Base-by-base conservation (phyloP, 164 flowering plant species). In the Houttuynia cordata region DNA sequence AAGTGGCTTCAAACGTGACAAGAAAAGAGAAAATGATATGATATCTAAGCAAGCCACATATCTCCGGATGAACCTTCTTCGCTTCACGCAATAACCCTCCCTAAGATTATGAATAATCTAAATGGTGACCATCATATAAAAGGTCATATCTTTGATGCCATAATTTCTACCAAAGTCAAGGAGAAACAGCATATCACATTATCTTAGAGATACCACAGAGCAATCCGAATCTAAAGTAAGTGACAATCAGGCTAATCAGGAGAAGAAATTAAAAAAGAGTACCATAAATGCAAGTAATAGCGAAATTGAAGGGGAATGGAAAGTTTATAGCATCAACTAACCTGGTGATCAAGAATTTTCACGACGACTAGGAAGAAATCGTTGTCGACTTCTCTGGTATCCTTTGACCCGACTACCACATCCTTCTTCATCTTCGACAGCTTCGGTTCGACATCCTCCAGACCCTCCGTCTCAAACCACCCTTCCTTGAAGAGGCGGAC, bases 301-400 rank as follows among this genome's bases (percentile, higher is more conserved):
- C 19, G 21, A 18, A 12, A 51, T 8, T 12, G 10, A 18, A 7
- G 7, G 3, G 55, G 18, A 3, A 49, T 49, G 51, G 18, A 1
- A 55, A 74, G 14, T 21, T 30, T 30, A 2, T 30, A 6, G 37
- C 2, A 30, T 30, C 37, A 30, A 30, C 37, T 30, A 30, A 88
- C 97, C 97, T 83, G 85, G 68, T 91, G 97, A 78, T 91, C 97
- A 21, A 69, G 58, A 19, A 91, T 91, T 82, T 85, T 86, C n/a
- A 91, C 94, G 10, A 91, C 87, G 24, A 91, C 94, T 87, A 88
- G 68, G 82, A 88, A 91, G 75, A 91, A 88, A 74, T 88, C 93
- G 73, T 86, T 88, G 40, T 91, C 96, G 34, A 88, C 87, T 64
- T 87, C 93, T 68, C 64, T 86, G 4, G 83, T 79, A 70, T 91